Evolutionary conservation across 495 filamentous ascomycete genomes (phyloP).

Genomic region (Tetracladium setigerum): DNA sequence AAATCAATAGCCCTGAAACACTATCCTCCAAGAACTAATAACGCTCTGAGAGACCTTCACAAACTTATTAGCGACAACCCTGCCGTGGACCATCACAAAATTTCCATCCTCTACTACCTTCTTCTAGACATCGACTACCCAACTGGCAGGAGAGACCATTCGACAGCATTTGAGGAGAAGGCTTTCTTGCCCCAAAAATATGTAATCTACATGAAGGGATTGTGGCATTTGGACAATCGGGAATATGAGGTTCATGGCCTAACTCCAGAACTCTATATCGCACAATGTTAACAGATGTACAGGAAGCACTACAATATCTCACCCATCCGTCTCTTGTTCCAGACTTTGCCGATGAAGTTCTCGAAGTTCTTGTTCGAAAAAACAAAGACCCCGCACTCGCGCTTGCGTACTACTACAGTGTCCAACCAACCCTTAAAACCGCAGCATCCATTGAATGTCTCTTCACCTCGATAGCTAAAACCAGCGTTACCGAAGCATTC

Average conservation of each 20-base stretch:
- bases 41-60: slow-evolving; percentile 56
- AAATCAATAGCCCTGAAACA: slow-evolving; percentile 39
- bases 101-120: slow-evolving; percentile 73
- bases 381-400: slow-evolving; percentile 56
- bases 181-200: slow-evolving; percentile 61
- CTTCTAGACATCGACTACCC: slow-evolving; percentile 61
- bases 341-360: slow-evolving; percentile 75
- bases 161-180: slow-evolving; percentile 27
- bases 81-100: slow-evolving; percentile 60
- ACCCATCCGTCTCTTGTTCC: slow-evolving; percentile 69
- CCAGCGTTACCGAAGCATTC: slow-evolving; percentile 63
- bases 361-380: slow-evolving; percentile 56
- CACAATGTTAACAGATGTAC: slow-evolving; percentile 14
- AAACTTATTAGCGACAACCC: slow-evolving; percentile 50
- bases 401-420: slow-evolving; percentile 69
- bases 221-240: slow-evolving; percentile 71
- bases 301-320: slow-evolving; percentile 64
- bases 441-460: slow-evolving; percentile 51
- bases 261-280: neutral
- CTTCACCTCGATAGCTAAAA: slow-evolving; percentile 58
- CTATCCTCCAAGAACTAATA: slow-evolving; percentile 63
- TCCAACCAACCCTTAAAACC: slow-evolving; percentile 55
- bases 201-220: slow-evolving; percentile 65
- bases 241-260: slow-evolving; percentile 49
- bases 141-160: slow-evolving; percentile 32